Base-by-base conservation (phyloP, 2,329 filamentous ascomycete species). In the Aspergillus amoenus region DNA sequence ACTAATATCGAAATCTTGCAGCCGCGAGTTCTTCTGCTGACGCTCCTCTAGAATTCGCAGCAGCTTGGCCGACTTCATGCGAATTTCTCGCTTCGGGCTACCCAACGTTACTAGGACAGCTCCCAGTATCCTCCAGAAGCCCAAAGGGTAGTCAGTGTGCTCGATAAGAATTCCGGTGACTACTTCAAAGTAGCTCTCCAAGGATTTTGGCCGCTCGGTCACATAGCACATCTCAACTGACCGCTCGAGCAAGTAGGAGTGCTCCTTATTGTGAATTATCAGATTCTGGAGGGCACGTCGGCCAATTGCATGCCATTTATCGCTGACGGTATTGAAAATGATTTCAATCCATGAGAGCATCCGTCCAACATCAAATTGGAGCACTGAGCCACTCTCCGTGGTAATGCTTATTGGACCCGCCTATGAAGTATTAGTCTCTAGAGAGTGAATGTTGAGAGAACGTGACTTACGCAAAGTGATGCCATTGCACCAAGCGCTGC, bases 1-100 rank as follows among this genome's bases (percentile, higher is more conserved):
- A 71, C 93, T 97, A 67, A 99, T 97, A 68, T 99, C 94, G 58
- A 97, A 95, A 71, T 99, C 94, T 70, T 96, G 91, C 6, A 99
- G 86, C 69, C 95, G 95, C 1, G 93, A 96, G 62, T 86, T 94
- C 63, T 90, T 89, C 62, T 88, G 85, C 63, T 94, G 90, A 22
- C 91, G 85, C 63, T 92, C 87, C 73, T 97, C 94, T 1, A 97
- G 79, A 0, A 86, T 87, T 41, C 92, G 85, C 12, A 99, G 80
- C 32, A 97, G 80, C 48, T 88, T 85, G 1, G 90, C 90, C 1
- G 94, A 94, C 72, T 95, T 95, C 66, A 91, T 92, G 42, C 94
- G 83, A 43, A 97, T 91, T 58, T 92, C 88, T 64, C 90, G 93
- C 68, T 92, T 89, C 63, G 96, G 91, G 61, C 95, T 96, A 13